Evolutionary conservation across 1,284 basidiomycete species (phyloP).

Genomic region (Ceratobasidium sp.): DNA sequence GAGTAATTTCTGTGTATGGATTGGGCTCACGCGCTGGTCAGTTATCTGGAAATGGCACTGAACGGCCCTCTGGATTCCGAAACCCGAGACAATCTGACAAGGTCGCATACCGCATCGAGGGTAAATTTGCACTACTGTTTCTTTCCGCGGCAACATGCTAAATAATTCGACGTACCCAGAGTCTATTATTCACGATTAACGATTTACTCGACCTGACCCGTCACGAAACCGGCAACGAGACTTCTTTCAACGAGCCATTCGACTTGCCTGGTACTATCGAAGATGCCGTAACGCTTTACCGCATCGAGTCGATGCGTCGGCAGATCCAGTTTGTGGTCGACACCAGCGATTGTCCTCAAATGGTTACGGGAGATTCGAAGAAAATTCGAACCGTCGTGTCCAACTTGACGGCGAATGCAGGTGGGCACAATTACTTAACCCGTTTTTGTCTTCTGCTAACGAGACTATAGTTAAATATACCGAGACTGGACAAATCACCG

Average conservation of each 20-base stretch:
- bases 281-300: conserved; percentile 74
- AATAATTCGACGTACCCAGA: conserved; percentile 20
- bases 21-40: conserved; percentile 55
- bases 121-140: no score
- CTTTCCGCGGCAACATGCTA: no score
- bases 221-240: conserved; percentile 83
- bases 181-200: conserved; percentile 63
- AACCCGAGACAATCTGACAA: conserved; percentile 82
- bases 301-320: conserved; percentile 78
- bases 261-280: conserved; percentile 76
- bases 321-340: conserved; percentile 75
- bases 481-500: conserved; percentile 71
- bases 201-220: conserved; percentile 75
- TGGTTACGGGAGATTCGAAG: conserved; percentile 77
- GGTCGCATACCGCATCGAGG: conserved; percentile 86
- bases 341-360: conserved; percentile 66
- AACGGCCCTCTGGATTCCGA: conserved; percentile 83
- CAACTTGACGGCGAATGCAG: conserved; percentile 85
- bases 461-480: conserved; percentile 79
- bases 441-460: background rate
- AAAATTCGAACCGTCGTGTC: conserved; percentile 87
- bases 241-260: conserved; percentile 86
- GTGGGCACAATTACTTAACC: conserved; percentile 60
- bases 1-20: background rate
- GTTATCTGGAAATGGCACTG: conserved; percentile 87